phyloP scores from a whole-genome alignment of 2,329 filamentous ascomycete genomes.

The Trichophyton rubrum region DNA sequence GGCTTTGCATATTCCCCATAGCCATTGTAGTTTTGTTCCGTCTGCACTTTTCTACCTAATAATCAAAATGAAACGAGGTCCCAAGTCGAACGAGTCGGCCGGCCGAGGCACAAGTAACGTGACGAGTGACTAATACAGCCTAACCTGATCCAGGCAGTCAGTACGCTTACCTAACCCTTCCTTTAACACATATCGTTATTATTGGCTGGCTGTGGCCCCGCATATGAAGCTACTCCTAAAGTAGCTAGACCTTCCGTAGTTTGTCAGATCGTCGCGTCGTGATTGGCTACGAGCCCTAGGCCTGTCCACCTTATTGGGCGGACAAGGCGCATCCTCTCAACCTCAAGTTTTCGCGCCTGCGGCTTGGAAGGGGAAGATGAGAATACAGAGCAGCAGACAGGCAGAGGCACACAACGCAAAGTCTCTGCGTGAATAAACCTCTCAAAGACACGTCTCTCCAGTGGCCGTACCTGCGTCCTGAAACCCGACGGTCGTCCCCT shows the following conservation, averaged over 20 bases:
- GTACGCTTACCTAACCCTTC: neutral
- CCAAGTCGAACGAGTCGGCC: too few species aligned
- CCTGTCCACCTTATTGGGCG: neutral
- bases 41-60: too few species aligned
- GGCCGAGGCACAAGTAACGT: neutral
- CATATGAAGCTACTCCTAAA: neutral
- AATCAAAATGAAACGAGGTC: too few species aligned
- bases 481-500: neutral
- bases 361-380: neutral
- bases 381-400: neutral
- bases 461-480: neutral
- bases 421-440: neutral
- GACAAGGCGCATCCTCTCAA: neutral
- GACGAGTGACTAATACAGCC: neutral
- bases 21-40: too few species aligned
- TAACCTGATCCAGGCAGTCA: neutral
- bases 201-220: neutral
- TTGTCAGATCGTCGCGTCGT: neutral
- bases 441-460: constrained; percentile 1
- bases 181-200: neutral
- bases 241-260: neutral
- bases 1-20: neutral
- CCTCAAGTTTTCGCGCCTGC: neutral
- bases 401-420: neutral
- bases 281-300: neutral